Base-by-base conservation (phyloP, 2,329 filamentous ascomycete genomes). In the Parastagonospora nodorum region DNA sequence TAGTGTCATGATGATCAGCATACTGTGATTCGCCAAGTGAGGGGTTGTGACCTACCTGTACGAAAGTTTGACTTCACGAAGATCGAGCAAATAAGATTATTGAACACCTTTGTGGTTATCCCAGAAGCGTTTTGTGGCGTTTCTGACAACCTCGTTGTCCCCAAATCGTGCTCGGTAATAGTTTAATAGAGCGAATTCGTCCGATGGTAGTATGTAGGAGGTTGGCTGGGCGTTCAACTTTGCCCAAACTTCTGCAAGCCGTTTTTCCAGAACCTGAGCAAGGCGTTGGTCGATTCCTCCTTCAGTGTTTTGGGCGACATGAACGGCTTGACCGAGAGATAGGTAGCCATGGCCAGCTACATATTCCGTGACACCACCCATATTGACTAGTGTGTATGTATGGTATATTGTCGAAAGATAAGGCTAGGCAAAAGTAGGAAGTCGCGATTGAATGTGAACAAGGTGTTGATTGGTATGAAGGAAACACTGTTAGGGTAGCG, bases 151-250 rank as follows among this genome's bases (percentile, higher is more conserved):
- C 24, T 73, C 67, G 12, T 75, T 76, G 52, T 83, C 82, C 28
- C 77, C 71, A 67, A 88, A 91, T 8, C 87, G 83, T 55, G 82
- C 75, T 55, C 89, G 87, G 72, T 88, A 93, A 74, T 88, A 93
- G 78, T 94, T 95, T 83, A 95, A 92, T 53, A 95, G 81, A 47
- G 89, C 85, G 66, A 94, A 95, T 75, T 96, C 90, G 73, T 90
- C 85, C 55, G 82, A 79, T 30, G 79, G 85, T 78, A 95, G 85
- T 57, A 94, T 74, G 73, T 93, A 95, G n/a, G 79, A 78, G 43
- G 82, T 75, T 1, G 88, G 88, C 29, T 87, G 77, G 3, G 79
- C 77, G 62, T 86, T 76, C 49, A 95, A 81, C 61, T 84, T 86
- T 37, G 68, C 69, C 89, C 89, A 93, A 57, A 92, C 83, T 55